Conservation (phyloP, 2,329 filamentous ascomycete species). For the Xylariaceae sp. region DNA sequence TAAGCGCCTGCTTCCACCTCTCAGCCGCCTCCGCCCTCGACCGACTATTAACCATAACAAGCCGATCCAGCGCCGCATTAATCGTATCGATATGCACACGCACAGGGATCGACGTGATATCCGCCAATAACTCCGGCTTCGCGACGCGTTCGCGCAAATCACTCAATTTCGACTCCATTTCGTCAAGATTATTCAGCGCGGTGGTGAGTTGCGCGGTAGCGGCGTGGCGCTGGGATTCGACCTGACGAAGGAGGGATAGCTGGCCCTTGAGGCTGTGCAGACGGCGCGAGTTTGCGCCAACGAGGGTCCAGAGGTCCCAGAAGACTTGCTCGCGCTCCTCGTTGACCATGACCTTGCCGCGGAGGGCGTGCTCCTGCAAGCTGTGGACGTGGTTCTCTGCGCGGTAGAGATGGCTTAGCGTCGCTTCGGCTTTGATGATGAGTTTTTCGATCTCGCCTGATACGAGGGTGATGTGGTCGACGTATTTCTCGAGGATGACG, state of each 20-base stretch:
- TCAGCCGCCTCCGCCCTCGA: conserved; percentile 56
- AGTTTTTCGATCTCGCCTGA: conserved; percentile 63
- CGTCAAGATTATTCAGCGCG: conserved; percentile 67
- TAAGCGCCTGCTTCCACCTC: conserved; percentile 47
- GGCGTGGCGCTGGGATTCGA: conserved; percentile 59
- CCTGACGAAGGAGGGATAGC: conserved; percentile 57
- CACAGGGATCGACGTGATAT: conserved; percentile 53
- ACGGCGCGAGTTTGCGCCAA: conserved; percentile 61
- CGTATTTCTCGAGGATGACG: conserved; percentile 65
- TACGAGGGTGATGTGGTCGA: conserved; percentile 64
- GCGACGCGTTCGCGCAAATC: conserved; percentile 67
- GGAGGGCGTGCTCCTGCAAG: conserved; percentile 64
- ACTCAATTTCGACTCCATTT: conserved; percentile 64
- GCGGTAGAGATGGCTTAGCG: conserved; percentile 59
- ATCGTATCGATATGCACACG: conserved; percentile 73
- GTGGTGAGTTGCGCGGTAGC: conserved; percentile 64
- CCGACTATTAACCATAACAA: conserved; percentile 59
- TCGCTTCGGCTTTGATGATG: conserved; percentile 63
- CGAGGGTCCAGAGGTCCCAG: conserved; percentile 64
- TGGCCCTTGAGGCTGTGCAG: conserved; percentile 59
- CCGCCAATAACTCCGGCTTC: conserved; percentile 56
- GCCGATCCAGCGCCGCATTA: conserved; percentile 63
- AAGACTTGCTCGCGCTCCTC: conserved; percentile 61
- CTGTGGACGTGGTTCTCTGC: conserved; percentile 64
- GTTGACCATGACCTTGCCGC: conserved; percentile 55